A percentile compares a stretch with the other conserved stretches of the same genome.
Conservation (phyloP, 2,329 filamentous ascomycete species). For the Penicillium paneum region DNA sequence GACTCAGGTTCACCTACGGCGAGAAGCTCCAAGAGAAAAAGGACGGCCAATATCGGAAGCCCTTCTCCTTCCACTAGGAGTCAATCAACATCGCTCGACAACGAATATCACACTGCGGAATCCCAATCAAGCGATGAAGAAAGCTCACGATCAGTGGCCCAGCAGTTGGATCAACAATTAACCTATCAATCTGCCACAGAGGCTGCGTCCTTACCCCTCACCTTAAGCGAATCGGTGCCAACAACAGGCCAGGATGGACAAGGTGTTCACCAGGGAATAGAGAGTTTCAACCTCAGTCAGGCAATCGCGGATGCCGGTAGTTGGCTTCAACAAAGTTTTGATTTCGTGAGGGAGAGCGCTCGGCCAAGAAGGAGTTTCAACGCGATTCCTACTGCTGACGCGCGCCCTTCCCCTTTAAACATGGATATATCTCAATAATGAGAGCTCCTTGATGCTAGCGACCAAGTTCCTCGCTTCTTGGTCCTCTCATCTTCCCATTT, state of each 20-base stretch:
- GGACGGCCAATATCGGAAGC: background rate
- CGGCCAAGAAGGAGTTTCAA: slow-evolving; percentile 11
- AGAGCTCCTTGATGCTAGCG: background rate
- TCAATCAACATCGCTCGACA: background rate
- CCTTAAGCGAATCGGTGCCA: slow-evolving; percentile 32
- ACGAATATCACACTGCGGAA: slow-evolving; percentile 9
- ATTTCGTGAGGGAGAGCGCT: slow-evolving; percentile 37
- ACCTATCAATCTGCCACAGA: slow-evolving; percentile 10
- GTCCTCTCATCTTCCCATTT: background rate
- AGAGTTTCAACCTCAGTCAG: slow-evolving; percentile 44
- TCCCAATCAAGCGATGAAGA: slow-evolving; percentile 3
- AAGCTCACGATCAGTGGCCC: background rate
- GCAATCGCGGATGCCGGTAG: slow-evolving; percentile 47
- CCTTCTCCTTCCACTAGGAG: background rate
- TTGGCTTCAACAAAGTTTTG: slow-evolving; percentile 46
- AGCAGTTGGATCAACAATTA: background rate
- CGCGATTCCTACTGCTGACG: slow-evolving; percentile 1
- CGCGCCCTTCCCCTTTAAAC: slow-evolving; percentile 8
- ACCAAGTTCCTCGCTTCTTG: background rate
- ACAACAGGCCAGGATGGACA: slow-evolving; percentile 38
- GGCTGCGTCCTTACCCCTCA: slow-evolving; percentile 27
- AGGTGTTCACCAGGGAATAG: slow-evolving; percentile 25
- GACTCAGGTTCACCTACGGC: slow-evolving; percentile 1
- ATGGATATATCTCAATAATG: slow-evolving; percentile 15
- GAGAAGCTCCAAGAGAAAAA: background rate